Conservation (phyloP, 768 basidiomycete species). For the Gautieria morchelliformis region DNA sequence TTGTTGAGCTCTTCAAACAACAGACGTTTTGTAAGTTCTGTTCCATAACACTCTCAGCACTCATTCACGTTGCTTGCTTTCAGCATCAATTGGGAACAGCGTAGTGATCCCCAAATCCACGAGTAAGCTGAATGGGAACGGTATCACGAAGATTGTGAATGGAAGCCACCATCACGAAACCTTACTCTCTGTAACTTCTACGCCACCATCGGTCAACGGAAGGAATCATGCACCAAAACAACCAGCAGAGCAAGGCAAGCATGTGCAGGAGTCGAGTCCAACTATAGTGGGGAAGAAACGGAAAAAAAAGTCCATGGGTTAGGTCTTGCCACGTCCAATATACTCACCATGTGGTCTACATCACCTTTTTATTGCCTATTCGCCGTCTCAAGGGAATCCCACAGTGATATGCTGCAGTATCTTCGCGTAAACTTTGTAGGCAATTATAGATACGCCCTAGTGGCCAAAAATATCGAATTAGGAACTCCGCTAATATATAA, state of each 20-base stretch:
- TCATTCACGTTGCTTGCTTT: not conserved
- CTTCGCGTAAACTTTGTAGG: too few species aligned
- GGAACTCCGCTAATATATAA: not conserved
- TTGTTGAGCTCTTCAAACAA: slow-evolving; percentile 56
- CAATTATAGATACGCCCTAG: too few species aligned
- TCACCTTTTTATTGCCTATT: not conserved
- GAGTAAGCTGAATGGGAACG: slow-evolving; percentile 1
- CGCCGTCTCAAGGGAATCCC: not conserved
- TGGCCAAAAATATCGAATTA: not conserved
- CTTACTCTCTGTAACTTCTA: not conserved
- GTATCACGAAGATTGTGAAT: not conserved
- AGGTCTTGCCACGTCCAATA: not conserved
- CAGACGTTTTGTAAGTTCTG: slow-evolving; percentile 24
- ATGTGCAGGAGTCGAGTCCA: not conserved
- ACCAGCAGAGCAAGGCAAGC: not conserved
- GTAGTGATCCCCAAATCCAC: not conserved
- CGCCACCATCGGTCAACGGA: not conserved
- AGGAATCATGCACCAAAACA: not conserved
- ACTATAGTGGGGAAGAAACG: slow-evolving; percentile 1
- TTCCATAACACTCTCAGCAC: not conserved
- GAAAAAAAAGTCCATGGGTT: slow-evolving; percentile 9
- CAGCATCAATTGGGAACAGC: not conserved
- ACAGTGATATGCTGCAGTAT: not conserved
- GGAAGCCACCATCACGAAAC: not conserved
- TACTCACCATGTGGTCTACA: not conserved